Base-by-base conservation (phyloP, 148 eudicot species). In the Camellia sinensis region DNA sequence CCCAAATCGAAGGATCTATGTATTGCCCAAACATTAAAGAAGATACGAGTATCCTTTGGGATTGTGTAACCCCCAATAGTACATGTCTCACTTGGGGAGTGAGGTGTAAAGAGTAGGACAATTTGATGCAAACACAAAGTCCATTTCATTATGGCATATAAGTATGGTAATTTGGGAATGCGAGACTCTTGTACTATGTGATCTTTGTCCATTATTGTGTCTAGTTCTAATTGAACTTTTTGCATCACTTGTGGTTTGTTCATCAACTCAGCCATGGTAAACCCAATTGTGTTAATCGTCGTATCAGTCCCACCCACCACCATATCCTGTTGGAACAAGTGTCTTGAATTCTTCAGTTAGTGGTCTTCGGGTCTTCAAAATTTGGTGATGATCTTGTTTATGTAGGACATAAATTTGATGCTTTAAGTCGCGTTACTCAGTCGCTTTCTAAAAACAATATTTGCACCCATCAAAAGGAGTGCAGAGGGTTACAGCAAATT, bases 101-200 rank as follows among this genome's bases (percentile, higher is more conserved):
- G 90, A 21, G 92, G 94, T 40, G 87, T 81, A n/a, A 88, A 71
- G 67, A 89, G 66, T 18, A 59, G 79, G 0, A 19, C 6, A 2
- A 22, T 1, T 2, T 59, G 79, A 59, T 76, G 70, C 19, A 76
- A 21, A 0, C 79, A 0, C 7, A 76, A 18, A 2, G 79, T 6
- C 13, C 63, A 71, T 19, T 76, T 63, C 40, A 76, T 19, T 0
- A 57, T 66, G 7, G 77, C 77, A 3, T 17, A 6, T 7, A 74
- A 57, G 50, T 74, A 74, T 4, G 44, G 46, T 14, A 74, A 45
- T 72, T 72, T 72, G 14, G 17, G 62, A 48, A 72, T 2, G 60
- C 52, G 41, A 7, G 60, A 48, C 41, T 72, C 75, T 45, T 74
- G 66, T 3, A 74, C 19, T 14, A 74, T 29, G 64, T 74, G 37